Evolutionary conservation across 2,329 filamentous ascomycete genomes (phyloP).

Genomic region (Aulographum hederae): DNA sequence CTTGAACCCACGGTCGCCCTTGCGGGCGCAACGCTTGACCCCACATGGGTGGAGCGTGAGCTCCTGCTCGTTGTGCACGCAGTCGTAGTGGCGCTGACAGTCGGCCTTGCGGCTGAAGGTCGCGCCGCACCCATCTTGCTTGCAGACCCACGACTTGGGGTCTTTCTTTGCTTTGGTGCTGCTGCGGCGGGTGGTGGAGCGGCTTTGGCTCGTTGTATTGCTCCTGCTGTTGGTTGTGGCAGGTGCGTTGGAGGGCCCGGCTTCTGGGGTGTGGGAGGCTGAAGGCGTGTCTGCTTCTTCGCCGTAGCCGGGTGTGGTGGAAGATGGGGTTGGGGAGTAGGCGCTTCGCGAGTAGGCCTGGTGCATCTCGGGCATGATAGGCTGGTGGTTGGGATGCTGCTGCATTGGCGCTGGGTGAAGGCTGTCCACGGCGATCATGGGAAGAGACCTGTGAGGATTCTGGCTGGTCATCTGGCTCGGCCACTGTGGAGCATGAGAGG

Average conservation of each 20-base stretch:
- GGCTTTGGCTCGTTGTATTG: neutral
- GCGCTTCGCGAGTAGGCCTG: no score
- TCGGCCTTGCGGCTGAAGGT: conserved; percentile 5
- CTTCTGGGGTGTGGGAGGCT: neutral
- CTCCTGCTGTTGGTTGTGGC: neutral
- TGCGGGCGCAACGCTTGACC: conserved; percentile 1
- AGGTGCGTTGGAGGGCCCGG: neutral
- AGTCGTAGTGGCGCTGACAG: conserved; percentile 2
- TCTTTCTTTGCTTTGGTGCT: neutral
- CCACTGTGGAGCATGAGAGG: no score
- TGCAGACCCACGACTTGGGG: neutral
- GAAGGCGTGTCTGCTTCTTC: no score
- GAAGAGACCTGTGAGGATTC: no score
- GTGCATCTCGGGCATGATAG: no score
- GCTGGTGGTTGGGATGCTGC: no score
- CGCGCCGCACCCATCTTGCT: neutral
- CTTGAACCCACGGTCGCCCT: conserved; percentile 26
- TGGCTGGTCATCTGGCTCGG: no score
- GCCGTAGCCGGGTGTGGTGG: no score
- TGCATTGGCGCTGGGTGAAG: no score
- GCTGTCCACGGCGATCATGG: no score
- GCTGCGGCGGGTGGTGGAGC: neutral
- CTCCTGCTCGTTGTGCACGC: conserved; percentile 5
- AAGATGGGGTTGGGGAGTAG: no score
- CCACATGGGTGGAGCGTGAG: conserved; percentile 1